phyloP scores from a whole-genome alignment of 1,139 yeast species.

The Taphrina confusa region DNA sequence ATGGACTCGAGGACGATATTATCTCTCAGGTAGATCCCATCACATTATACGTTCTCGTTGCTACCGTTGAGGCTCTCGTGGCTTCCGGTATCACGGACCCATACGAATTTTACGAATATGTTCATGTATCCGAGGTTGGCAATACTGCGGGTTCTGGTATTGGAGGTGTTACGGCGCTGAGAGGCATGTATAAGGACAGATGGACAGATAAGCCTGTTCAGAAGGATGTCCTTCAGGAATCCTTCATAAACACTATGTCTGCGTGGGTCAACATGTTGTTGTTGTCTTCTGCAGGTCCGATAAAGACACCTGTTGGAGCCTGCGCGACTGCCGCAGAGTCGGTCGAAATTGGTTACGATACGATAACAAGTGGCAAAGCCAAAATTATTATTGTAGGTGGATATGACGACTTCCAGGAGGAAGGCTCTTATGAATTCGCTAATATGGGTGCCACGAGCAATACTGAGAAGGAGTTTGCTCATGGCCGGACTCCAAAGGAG shows the following conservation, averaged over 20 bases:
- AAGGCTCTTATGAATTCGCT: conserved; percentile 96
- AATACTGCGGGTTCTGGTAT: conserved; percentile 99
- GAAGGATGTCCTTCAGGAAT: conserved; percentile 94
- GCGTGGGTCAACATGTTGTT: conserved; percentile 99
- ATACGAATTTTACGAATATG: conserved; percentile 95
- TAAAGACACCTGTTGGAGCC: conserved; percentile 98
- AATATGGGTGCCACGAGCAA: conserved; percentile 98
- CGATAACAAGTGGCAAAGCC: conserved; percentile 88
- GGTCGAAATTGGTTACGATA: conserved; percentile 92
- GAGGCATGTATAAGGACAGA: conserved; percentile 97
- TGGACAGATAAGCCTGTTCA: conserved; percentile 89
- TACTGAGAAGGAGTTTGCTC: conserved; percentile 79
- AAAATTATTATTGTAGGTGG: conserved; percentile 97
- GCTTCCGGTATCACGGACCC: conserved; percentile 97
- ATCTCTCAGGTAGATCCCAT: conserved; percentile 94
- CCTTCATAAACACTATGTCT: conserved; percentile 97
- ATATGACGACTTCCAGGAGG: conserved; percentile 99
- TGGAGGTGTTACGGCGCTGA: conserved; percentile 97
- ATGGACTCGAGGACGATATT: conserved; percentile 93
- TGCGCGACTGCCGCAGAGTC: conserved; percentile 99
- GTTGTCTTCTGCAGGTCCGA: conserved; percentile 97
- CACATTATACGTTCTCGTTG: conserved; percentile 85
- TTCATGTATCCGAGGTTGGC: conserved; percentile 97
- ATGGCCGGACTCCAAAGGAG: conserved; percentile 96
- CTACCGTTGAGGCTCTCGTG: conserved; percentile 92